Conservation (phyloP, 768 basidiomycete species). For the Suillus tomentosus region DNA sequence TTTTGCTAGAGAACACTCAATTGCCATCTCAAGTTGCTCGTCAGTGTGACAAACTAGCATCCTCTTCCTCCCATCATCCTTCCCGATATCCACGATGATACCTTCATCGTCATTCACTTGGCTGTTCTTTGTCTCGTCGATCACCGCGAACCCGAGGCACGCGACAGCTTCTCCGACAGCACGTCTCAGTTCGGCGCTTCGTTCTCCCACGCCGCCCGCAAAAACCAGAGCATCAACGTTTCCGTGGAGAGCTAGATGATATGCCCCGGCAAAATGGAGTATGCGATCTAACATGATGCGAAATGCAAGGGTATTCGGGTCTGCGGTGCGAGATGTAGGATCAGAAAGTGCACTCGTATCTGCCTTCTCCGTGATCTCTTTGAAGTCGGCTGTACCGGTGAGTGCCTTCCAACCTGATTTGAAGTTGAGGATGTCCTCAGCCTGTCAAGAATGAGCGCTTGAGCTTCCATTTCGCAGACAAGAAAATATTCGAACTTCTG, state of each 20-base stretch:
- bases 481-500: conserved; percentile 37
- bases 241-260: conserved; percentile 70
- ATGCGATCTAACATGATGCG: conserved; percentile 79
- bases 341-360: conserved; percentile 25
- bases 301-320: conserved; percentile 64
- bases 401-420: conserved; percentile 79
- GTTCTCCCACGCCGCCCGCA: conserved; percentile 88
- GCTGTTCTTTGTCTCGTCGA: conserved; percentile 52
- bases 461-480: conserved; percentile 3
- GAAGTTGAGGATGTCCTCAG: conserved; percentile 74
- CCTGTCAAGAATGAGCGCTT: conserved; percentile 36
- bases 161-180: conserved; percentile 53
- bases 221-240: conserved; percentile 81
- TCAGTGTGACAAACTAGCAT: conserved; percentile 68
- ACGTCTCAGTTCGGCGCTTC: conserved; percentile 57
- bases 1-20: conserved; percentile 34
- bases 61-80: conserved; percentile 28
- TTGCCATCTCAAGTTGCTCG: conserved; percentile 59
- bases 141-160: conserved; percentile 61
- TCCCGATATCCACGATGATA: conserved; percentile 50
- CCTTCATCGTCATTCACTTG: conserved; percentile 39
- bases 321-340: conserved; percentile 21
- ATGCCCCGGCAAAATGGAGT: conserved; percentile 69
- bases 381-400: conserved; percentile 83
- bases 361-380: conserved; percentile 55